These are phyloP conservation scores for Venturia aucupariae DNA, from an alignment of 2,329 filamentous ascomycete species.

Conservation along the genomic window DNA sequence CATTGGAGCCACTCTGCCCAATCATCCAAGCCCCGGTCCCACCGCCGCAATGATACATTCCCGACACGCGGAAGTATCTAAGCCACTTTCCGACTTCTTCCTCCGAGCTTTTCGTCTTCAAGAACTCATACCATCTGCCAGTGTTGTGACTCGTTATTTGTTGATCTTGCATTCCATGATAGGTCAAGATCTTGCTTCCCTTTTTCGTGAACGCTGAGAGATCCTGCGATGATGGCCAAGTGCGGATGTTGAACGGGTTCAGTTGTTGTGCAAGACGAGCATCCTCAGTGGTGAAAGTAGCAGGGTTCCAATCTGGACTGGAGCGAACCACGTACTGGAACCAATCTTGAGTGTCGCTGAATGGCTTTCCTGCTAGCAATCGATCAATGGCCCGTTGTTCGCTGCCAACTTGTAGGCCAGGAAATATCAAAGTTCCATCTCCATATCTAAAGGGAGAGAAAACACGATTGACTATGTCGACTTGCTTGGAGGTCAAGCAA, in stretches of 20 bases:
- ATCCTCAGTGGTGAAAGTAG: not conserved
- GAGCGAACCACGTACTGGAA: slow-evolving; percentile 12
- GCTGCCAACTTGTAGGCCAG: slow-evolving; percentile 15
- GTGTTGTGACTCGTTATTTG: slow-evolving; percentile 12
- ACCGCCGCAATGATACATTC: slow-evolving; percentile 11
- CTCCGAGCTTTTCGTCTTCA: not conserved
- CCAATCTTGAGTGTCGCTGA: slow-evolving; percentile 13
- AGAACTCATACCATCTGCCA: slow-evolving; percentile 9
- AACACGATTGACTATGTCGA: slow-evolving; percentile 1
- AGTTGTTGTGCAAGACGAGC: not conserved
- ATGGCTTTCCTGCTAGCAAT: slow-evolving; percentile 11
- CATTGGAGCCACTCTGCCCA: not conserved
- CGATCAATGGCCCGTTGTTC: slow-evolving; percentile 14
- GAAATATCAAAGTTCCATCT: slow-evolving; percentile 13
- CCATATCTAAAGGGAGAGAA: not conserved
- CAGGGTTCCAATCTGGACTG: slow-evolving; percentile 7
- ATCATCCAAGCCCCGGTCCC: slow-evolving; percentile 12
- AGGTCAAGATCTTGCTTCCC: slow-evolving; percentile 11
- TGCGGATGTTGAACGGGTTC: slow-evolving; percentile 14
- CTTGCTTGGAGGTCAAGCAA: slow-evolving; percentile 8
- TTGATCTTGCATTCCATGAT: slow-evolving; percentile 14
- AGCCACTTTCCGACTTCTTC: not conserved
- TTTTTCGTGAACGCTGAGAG: slow-evolving; percentile 6
- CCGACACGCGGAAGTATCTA: slow-evolving; percentile 13
- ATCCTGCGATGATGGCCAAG: slow-evolving; percentile 7